Base-by-base conservation (phyloP, 805 yeast species). In the Metschnikowia matae region DNA sequence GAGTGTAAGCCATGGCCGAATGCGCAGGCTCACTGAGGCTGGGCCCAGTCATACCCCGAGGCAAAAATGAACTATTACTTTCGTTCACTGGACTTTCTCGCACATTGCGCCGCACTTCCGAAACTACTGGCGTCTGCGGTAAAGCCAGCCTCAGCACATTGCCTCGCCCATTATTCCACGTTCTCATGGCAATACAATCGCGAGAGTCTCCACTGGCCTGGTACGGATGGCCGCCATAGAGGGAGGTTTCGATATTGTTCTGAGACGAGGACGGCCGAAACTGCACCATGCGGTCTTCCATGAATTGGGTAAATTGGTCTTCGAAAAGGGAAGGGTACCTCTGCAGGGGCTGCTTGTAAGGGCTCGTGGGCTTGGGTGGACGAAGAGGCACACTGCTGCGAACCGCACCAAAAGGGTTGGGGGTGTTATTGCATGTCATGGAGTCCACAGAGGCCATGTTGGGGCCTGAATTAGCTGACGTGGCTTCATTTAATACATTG, bases 211-310 rank as follows among this genome's bases (percentile, higher is more conserved):
- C 49, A 3, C 34, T 35, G 6, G 43, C 37, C 44, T 57, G 61
- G 46, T 54, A 57, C 2, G 61, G 61, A 32, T 57, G 61, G 21
- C 17, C 44, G 1, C 33, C 46, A 40, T 50, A 40, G 20, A 56
- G 50, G 3, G 58, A 40, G 23, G 46, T 44, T 20, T 56, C 60
- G 6, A 52, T 49, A 34, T 54, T 54, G 44, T 57, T 54, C 29
- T 56, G 60, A 1, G 60, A 56, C 29, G 53, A 48, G 1, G 57
- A 18, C 1, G 60, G 61, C 11, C 55, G 54, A 18, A 54, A 57
- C 53, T 41, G 51, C 10, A 48, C 41, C 53, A 54, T 47, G 4
- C 60, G 56, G 15, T 54, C 58, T 42, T 52, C 54, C 58, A 54
- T 52, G 40, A 48, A 52, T 47, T 50, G 53, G 10, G 53, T 44